Conservation (phyloP, 805 yeast genomes). For the Metschnikowia sp. region DNA sequence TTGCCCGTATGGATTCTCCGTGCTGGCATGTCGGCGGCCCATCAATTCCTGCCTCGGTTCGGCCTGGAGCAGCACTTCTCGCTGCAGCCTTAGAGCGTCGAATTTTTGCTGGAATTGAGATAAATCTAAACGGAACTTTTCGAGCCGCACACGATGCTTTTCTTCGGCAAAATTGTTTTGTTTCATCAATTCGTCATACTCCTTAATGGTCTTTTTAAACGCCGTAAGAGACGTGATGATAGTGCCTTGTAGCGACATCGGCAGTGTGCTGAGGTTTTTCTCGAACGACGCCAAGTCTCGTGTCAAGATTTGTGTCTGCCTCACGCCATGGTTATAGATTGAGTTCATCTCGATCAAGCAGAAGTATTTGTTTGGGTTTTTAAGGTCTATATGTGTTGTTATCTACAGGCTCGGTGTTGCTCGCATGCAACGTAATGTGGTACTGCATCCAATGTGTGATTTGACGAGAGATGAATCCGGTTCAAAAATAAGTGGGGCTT, state of each 20-base stretch:
- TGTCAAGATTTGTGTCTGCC: conserved; percentile 72
- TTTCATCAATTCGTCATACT: conserved; percentile 54
- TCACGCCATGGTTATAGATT: conserved; percentile 82
- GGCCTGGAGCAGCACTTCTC: conserved; percentile 52
- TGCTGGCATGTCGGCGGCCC: conserved; percentile 43
- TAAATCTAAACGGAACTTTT: conserved; percentile 50
- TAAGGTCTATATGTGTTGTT: neutral
- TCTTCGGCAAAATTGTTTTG: conserved; percentile 57
- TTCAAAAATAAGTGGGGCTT: no score
- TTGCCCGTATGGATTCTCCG: conserved; percentile 51
- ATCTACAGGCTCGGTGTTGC: neutral
- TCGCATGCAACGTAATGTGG: neutral
- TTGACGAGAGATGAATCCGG: no score
- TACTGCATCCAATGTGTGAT: no score
- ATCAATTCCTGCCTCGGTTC: conserved; percentile 51
- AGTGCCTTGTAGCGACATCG: conserved; percentile 72
- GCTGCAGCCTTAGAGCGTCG: conserved; percentile 48
- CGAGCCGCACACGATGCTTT: conserved; percentile 50
- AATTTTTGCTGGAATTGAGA: conserved; percentile 48
- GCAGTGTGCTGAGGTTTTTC: conserved; percentile 61
- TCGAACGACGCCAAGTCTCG: conserved; percentile 69
- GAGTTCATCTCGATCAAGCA: conserved; percentile 53
- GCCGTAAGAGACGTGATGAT: conserved; percentile 78
- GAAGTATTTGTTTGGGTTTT: neutral
- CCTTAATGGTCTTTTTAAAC: conserved; percentile 70